Percentiles rank a stretch among this genome's conserved stretches.
phyloP scores from a whole-genome alignment of 345 rosid genomes.

The Xanthoceras sorbifolium region DNA sequence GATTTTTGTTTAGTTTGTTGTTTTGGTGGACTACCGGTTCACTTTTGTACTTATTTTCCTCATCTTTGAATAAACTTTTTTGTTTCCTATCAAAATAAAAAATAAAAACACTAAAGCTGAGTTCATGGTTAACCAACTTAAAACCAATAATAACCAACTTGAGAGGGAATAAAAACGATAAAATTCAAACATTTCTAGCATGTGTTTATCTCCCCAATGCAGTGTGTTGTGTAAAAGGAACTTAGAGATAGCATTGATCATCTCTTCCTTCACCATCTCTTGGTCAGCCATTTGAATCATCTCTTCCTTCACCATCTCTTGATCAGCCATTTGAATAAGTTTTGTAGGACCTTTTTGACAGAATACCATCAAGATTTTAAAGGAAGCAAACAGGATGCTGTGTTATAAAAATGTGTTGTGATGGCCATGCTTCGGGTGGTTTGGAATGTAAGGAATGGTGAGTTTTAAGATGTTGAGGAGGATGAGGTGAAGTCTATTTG shows the following conservation, averaged over 20 bases:
- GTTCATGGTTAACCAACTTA: neutral
- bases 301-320: too few species aligned
- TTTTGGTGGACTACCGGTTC: too few species aligned
- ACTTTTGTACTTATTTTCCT: too few species aligned
- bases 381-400: neutral
- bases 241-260: neutral
- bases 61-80: too few species aligned
- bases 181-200: neutral
- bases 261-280: neutral
- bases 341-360: neutral
- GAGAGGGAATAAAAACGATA: neutral
- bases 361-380: neutral
- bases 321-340: neutral
- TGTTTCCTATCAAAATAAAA: too few species aligned
- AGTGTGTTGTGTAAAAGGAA: neutral
- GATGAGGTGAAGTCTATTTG: neutral
- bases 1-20: too few species aligned
- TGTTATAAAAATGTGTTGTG: neutral
- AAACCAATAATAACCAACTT: neutral
- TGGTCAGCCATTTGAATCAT: neutral
- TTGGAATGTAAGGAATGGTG: neutral
- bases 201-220: neutral
- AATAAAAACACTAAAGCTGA: too few species aligned
- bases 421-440: neutral
- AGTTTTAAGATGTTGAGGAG: neutral